Evolutionary conservation across 495 filamentous ascomycete species (phyloP), one percentile per base, ranked within the genome.

Genomic region (Staphylotrichum longicolle): DNA sequence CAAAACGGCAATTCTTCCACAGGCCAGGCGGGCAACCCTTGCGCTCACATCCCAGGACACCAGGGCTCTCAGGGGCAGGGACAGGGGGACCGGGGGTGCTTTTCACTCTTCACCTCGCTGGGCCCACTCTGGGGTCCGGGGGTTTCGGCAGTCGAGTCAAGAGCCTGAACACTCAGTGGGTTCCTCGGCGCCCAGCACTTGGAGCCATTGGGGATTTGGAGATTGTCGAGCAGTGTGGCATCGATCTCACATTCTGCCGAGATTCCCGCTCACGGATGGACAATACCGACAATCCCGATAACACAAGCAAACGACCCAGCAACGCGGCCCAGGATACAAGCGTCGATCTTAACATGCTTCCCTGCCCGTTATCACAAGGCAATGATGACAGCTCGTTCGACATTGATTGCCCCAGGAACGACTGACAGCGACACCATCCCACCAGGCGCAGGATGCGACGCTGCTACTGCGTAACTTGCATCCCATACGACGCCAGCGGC

Each of bases 341-440:
- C 57, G 69, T 58, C 64, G 69, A 71, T 71, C 69, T 69, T 71
- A 69, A 42, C 57, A 54, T 39, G 40, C 10, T 51, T 61, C 67
- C 69, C 62, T 67, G 69, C 34, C 51, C 56, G 50, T 63, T 71
- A 71, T 44, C 48, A 44, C 27, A 41, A 34, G 37, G 20, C 20
- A 27, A 27, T 27, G 35, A 60, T 45, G 34, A 53, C 51, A 58
- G 59, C 58, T 56, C 33, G 60, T 54, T 54, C 52, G 39, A 54
- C 35, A 34, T 54, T 57, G 41, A 46, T 34, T 49, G 44, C 46
- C 37, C 40, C 56, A 40, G 56, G 10, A 33, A 57, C 14, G 27
- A 48, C 12, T 4, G 45, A 47, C 44, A 20, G 27, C 45, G 37
- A 50, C 5, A 30, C 54, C 27, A 42, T 41, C 42, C 40, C 15